Base-by-base conservation (phyloP, 495 filamentous ascomycete genomes). In the Penicillium goetzii region DNA sequence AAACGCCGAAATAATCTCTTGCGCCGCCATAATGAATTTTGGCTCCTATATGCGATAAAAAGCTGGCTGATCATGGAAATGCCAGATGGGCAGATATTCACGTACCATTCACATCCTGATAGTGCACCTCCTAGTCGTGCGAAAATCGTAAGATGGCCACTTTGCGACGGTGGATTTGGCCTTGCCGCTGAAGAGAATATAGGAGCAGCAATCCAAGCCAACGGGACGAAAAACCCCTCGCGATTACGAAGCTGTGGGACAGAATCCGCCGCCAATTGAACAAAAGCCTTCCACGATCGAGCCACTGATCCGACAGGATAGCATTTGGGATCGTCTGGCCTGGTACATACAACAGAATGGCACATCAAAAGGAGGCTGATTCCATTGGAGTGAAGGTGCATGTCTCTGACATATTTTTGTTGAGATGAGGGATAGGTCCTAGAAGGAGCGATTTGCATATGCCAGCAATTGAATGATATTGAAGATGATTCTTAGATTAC, bases 11-110 rank as follows among this genome's bases (percentile, higher is more conserved):
- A 54, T 34, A 54, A 54, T 54, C 51, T 54, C n/a, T 34, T 54
- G 15, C 51, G 51, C 26, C 51, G 51, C 51, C 51, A 54, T 34
- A 54, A 54, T 54, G 51, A 54, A 30, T 54, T 54, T 54, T 54
- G 51, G 51, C 26, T 30, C 14, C 51, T 54, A 54, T 54, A 54
- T 19, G 51, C 51, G 26, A 54, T 54, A 17, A 30, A 34, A 34
- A 54, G 51, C 51, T 54, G 32, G 51, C 32, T 54, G 3, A 54
- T 34, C 28, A 54, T 54, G 51, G 51, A 54, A 54, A 54, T 54
- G 51, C 51, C 51, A 32, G 32, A 54, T 10, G 51, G 51, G 32
- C 26, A 34, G 51, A 54, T 54, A 30, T 54, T 32, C 51, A 54
- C 51, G n/a, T 54, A 54, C 28, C 51, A 54, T 54, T 54, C 51